Conservation (phyloP, 129 eudicot genomes). For the Saposhnikovia divaricata region DNA sequence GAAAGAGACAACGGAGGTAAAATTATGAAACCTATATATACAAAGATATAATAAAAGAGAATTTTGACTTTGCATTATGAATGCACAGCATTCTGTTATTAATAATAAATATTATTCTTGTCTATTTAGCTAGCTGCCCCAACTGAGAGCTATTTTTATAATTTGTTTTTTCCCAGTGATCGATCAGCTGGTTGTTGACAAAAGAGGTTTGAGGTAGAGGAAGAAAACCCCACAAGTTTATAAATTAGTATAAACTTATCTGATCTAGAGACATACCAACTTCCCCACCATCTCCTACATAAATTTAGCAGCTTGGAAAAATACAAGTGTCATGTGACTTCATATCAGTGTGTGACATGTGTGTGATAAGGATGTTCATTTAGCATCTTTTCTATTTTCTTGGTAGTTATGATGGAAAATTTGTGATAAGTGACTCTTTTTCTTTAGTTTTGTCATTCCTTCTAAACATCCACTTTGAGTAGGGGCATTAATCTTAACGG, state of each 20-base stretch:
- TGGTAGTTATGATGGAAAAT: background rate
- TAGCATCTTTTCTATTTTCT: background rate
- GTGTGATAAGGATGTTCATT: background rate
- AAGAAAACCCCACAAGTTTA: background rate
- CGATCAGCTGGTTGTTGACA: constrained; percentile 7
- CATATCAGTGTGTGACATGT: background rate
- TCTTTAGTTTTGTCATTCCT: too few relatives aligned
- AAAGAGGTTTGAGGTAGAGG: background rate
- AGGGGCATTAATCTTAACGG: too few relatives aligned
- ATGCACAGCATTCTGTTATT: background rate
- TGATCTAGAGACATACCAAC: background rate
- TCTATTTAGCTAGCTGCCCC: background rate
- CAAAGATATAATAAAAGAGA: background rate
- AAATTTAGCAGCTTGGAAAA: constrained; percentile 1
- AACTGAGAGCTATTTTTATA: background rate
- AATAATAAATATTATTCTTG: background rate
- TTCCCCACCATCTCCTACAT: constrained; percentile 8
- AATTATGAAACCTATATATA: background rate
- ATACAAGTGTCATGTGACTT: constrained; percentile 2
- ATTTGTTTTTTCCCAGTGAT: background rate
- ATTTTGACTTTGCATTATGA: background rate
- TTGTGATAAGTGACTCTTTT: too few relatives aligned
- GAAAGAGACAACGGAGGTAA: background rate
- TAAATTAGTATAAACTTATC: background rate
- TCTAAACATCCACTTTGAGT: too few relatives aligned